A percentile compares a stretch with the other conserved stretches of the same genome.
Conservation (phyloP, 2,329 filamentous ascomycete genomes). For the Colletotrichum chrysophilum region DNA sequence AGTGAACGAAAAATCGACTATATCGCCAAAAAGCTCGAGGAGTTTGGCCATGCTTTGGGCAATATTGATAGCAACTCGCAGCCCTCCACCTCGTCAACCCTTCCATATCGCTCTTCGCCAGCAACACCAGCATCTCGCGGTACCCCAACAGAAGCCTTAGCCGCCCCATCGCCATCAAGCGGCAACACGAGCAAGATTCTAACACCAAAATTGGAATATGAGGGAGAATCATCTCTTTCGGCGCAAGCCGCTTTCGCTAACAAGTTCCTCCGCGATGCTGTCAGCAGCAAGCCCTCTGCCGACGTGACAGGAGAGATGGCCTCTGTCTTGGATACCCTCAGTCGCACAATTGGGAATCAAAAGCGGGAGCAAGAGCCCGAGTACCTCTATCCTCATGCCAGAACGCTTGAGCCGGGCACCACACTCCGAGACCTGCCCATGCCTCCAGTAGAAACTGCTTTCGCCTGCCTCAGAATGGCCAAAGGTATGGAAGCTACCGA, state of each 20-base stretch:
- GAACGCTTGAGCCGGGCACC: neutral
- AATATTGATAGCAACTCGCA: neutral
- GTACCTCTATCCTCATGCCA: neutral
- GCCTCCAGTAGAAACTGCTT: conserved; percentile 19
- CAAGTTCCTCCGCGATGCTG: conserved; percentile 22
- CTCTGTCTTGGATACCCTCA: conserved; percentile 19
- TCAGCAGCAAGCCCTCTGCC: conserved; percentile 17
- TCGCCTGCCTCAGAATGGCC: conserved; percentile 16
- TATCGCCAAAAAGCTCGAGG: conserved; percentile 6
- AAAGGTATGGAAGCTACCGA: neutral
- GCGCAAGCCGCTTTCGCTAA: conserved; percentile 27
- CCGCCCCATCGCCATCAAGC: neutral
- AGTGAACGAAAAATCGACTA: conserved; percentile 4
- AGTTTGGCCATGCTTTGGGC: neutral
- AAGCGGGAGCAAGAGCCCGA: conserved; percentile 1
- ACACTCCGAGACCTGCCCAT: conserved; percentile 12
- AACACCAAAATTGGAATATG: conserved; percentile 18
- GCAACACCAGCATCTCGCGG: conserved; percentile 6
- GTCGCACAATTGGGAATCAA: conserved; percentile 19
- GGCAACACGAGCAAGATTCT: neutral
- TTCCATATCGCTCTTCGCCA: neutral
- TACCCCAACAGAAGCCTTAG: neutral
- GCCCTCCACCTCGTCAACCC: neutral
- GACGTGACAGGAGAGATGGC: conserved; percentile 26
- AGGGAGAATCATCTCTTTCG: conserved; percentile 24